Evolutionary conservation across 257 asterid species (phyloP), one percentile per base, ranked within the genome.

Genomic region (Verbascum thapsus): DNA sequence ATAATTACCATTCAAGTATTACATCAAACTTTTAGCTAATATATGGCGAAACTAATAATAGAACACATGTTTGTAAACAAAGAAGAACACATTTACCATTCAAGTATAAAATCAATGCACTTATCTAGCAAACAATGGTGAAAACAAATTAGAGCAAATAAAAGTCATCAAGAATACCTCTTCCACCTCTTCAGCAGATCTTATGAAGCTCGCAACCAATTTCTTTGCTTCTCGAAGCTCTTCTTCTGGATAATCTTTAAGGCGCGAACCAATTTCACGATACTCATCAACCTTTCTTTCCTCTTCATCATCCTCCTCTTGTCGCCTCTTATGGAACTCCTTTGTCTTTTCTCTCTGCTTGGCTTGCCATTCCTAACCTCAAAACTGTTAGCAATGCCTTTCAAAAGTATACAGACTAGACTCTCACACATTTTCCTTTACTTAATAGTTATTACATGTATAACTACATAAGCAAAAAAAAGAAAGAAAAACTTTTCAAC

Each of bases 341-440:
- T 89, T 89, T 1, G 94, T 89, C 76, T 89, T 92, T 56, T 92
- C 91, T 71, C 97, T 74, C 78, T 92, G 99, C 74, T 53, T 77
- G 15, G 95, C 96, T 87, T 89, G 99, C 97, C 99, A 92, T 81
- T 92, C 97, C 99, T 92, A 75, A 57, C 66, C 73, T 54, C 67
- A 58, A 63, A 57, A 72, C 49, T 8, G 64, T 72, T 63, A 82
- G 81, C 61, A 63, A 35, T 32, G 6, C 47, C 67, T 40, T 63
- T 42, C 56, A 56, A 58, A 53, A 49, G 43, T 34, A 45, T 49
- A 64, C 38, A 39, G 3, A 11, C 47, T 11, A 44, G 43, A 35
- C 3, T 37, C 45, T 10, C 16, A n/a, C 11, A 10, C 4, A 34
- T 10, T 16, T 39, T 38, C 10, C 39, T 55, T 41, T 10, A 45